Evolutionary conservation across 345 rosid species (phyloP).

Genomic region (Ceriops decandra): DNA sequence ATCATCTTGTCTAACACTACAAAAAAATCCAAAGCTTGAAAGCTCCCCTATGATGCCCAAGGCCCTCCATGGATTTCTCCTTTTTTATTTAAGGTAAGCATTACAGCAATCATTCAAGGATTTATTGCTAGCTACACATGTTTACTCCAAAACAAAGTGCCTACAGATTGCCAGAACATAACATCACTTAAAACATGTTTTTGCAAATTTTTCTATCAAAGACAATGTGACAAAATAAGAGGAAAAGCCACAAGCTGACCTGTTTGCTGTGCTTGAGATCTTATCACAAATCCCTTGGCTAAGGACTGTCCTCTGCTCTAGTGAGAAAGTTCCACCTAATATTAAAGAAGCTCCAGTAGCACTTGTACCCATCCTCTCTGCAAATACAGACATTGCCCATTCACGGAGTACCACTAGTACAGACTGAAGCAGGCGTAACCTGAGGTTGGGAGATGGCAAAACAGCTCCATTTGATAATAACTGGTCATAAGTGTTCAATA

Average conservation of each 20-base stretch:
- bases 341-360: slow-evolving; percentile 63
- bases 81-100: no score
- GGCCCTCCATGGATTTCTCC: no score
- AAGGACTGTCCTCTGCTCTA: slow-evolving; percentile 49
- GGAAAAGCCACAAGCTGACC: slow-evolving; percentile 39
- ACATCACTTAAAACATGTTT: no score
- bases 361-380: slow-evolving; percentile 72
- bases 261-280: slow-evolving; percentile 84
- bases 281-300: slow-evolving; percentile 82
- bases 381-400: slow-evolving; percentile 84
- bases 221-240: background rate
- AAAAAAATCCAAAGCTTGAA: no score
- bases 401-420: slow-evolving; percentile 79
- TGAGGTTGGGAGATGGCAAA: slow-evolving; percentile 70
- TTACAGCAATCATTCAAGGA: no score
- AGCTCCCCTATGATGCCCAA: no score
- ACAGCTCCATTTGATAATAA: slow-evolving; percentile 75
- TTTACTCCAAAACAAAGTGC: no score
- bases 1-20: no score
- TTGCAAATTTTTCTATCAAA: background rate
- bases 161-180: no score
- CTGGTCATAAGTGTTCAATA: slow-evolving; percentile 76
- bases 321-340: slow-evolving; percentile 57
- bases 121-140: no score
- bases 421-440: slow-evolving; percentile 75